Percentiles rank a stretch among this genome's conserved stretches.
Evolutionary conservation across 371 early-diverging fungal species (phyloP).

Genomic region (Mucor lusitanicus): DNA sequence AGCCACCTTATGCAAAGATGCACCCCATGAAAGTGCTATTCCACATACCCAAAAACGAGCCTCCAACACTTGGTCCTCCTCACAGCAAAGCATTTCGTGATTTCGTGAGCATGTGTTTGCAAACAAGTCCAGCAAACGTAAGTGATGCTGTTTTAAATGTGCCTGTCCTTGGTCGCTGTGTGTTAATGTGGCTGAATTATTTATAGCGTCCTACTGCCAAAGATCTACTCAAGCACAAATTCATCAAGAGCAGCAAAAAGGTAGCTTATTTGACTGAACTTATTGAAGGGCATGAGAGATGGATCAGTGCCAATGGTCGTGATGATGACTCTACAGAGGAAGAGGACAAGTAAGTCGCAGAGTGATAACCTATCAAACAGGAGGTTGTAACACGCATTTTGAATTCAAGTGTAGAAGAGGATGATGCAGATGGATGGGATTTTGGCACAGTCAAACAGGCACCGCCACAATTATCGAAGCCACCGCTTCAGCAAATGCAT

Average conservation of each 20-base stretch:
- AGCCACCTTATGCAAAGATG: conserved; percentile 91
- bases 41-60: conserved; percentile 89
- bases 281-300: conserved; percentile 81
- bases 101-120: conserved; percentile 86
- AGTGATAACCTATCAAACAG: not conserved
- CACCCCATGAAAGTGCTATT: conserved; percentile 95
- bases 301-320: conserved; percentile 59
- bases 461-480: conserved; percentile 29
- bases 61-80: conserved; percentile 80
- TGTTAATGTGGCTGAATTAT: not conserved
- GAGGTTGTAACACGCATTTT: conserved; percentile 2
- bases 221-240: conserved; percentile 89
- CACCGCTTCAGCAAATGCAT: conserved; percentile 19
- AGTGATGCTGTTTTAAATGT: not conserved
- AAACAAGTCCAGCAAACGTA: conserved; percentile 80
- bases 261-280: conserved; percentile 82
- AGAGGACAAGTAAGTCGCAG: conserved; percentile 43
- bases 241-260: conserved; percentile 83
- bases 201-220: conserved; percentile 84
- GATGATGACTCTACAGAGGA: conserved; percentile 64
- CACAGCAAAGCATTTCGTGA: conserved; percentile 90
- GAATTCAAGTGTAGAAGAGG: conserved; percentile 29
- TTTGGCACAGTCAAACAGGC: conserved; percentile 59
- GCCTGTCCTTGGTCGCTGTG: not conserved
- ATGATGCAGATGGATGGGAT: conserved; percentile 53